phyloP scores from a whole-genome alignment of 176 grass and related monocot species.

The Ampelocalamus luodianensis region DNA sequence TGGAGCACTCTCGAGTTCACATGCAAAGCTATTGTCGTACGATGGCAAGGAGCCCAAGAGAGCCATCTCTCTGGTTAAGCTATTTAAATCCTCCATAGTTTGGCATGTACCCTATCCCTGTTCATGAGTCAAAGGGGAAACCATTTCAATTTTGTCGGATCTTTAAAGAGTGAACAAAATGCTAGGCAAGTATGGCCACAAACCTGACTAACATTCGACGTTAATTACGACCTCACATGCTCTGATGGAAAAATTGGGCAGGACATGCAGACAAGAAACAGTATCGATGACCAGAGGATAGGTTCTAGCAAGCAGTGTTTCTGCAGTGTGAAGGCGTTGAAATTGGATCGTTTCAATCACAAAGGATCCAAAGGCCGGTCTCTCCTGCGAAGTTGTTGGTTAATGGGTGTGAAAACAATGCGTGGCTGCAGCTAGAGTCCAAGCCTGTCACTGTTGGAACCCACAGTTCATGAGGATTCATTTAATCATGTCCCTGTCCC shows the following conservation, averaged over 20 bases:
- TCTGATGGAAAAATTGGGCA: not conserved
- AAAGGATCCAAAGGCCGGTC: slow-evolving; percentile 15
- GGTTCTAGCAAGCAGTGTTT: not conserved
- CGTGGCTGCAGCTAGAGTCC: slow-evolving; percentile 10
- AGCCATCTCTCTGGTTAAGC: slow-evolving; percentile 7
- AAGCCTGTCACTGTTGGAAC: slow-evolving; percentile 27
- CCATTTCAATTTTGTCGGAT: slow-evolving; percentile 13
- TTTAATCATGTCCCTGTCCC: slow-evolving; percentile 20
- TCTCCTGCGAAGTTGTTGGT: slow-evolving; percentile 23
- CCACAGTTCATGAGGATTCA: not conserved
- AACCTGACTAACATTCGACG: not conserved
- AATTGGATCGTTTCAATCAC: slow-evolving; percentile 14
- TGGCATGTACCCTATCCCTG: slow-evolving; percentile 13
- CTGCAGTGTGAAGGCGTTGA: not conserved
- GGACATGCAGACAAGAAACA: not conserved
- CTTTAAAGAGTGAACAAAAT: slow-evolving; percentile 16
- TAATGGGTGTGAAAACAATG: slow-evolving; percentile 14
- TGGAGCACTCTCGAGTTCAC: not conserved
- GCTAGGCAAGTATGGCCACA: not conserved
- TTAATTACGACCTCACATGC: slow-evolving; percentile 29
- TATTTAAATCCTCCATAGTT: slow-evolving; percentile 23
- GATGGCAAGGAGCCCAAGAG: not conserved
- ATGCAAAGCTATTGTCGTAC: not conserved
- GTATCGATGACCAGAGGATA: slow-evolving; percentile 32
- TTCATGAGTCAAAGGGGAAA: slow-evolving; percentile 44